Evolutionary conservation across 2,329 filamentous ascomycete species (phyloP), one percentile per base, ranked within the genome.

Genomic region (Aspergillus uvarum): DNA sequence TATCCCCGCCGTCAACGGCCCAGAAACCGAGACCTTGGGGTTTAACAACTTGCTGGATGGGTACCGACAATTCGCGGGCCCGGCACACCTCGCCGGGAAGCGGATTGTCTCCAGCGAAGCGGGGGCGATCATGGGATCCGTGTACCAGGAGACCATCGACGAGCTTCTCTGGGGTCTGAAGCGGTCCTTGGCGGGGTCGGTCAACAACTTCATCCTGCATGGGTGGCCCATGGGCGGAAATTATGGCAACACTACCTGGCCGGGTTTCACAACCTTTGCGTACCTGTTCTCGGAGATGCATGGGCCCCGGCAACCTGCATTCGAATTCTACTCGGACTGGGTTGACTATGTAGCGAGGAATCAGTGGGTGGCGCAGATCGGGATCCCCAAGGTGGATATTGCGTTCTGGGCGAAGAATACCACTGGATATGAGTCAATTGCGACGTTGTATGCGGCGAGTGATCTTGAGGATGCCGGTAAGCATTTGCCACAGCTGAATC

Each of bases 191-290:
- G 74, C 75, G 1, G 80, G 74, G 3, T 76, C 75, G 1, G 69
- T 82, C 19, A 82, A 79, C 47, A 73, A 78, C 47, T 66, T 79
- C 42, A 74, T 83, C 4, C 64, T 82, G 7, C 81, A 83, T 59
- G 81, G 80, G 0, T 70, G 70, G 50, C 66, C 78, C 0, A 80
- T 78, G 53, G 72, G 73, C 0, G 77, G 76, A 2, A 63, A 75
- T 5, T 82, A 82, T 56, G 66, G 67, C 0, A 76, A 78, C 52
- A 82, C 81, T 0, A 82, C 81, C 0, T 83, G 81, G 81, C 81
- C 81, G 0, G 79, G 77, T 0, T 81, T 75, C 54, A 77, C 76
- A 0, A 72, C 80, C 0, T 82, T 83, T 59, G 72, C 74, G 0
- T 77, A 79, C 19, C 72, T 77, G 0, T 82, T 82, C 58, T 74